A percentile compares a stretch with the other conserved stretches of the same genome.
phyloP scores from a whole-genome alignment of 106 monocot genomes.

The Xerophyta viscosa region DNA sequence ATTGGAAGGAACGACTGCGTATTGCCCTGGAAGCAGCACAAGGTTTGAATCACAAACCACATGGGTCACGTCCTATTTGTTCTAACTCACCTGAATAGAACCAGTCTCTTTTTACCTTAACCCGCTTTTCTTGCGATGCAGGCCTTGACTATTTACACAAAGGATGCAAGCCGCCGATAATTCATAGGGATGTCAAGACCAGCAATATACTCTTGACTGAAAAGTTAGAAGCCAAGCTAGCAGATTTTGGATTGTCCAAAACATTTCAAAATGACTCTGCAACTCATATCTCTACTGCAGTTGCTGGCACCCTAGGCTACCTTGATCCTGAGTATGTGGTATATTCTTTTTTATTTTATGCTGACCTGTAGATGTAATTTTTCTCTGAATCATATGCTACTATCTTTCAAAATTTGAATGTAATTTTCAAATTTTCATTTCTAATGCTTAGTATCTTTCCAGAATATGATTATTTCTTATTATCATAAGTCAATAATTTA shows the following conservation, averaged over 20 bases:
- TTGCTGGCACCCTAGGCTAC: slow-evolving; percentile 24
- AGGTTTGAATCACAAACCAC: no score
- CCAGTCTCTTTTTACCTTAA: not conserved
- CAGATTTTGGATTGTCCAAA: slow-evolving; percentile 54
- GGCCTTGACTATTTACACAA: not conserved
- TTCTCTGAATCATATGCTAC: not conserved
- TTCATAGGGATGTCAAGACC: slow-evolving; percentile 63
- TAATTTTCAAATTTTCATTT: no score
- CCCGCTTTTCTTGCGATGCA: not conserved
- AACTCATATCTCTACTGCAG: slow-evolving; percentile 9
- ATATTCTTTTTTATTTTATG: not conserved
- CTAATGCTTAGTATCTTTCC: no score
- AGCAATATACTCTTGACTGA: slow-evolving; percentile 46
- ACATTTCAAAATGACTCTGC: slow-evolving; percentile 28
- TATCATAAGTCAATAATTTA: no score
- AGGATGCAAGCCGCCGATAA: slow-evolving; percentile 28
- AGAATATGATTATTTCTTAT: no score
- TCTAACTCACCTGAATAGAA: no score
- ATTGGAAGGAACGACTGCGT: not conserved
- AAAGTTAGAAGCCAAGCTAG: slow-evolving; percentile 44
- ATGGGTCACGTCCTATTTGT: no score
- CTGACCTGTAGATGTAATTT: not conserved
- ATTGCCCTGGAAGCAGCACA: slow-evolving; percentile 1
- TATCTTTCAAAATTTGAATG: no score
- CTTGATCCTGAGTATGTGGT: slow-evolving; percentile 24